Conservation (phyloP, 2,329 filamentous ascomycete genomes). For the Coniella lustricola region DNA sequence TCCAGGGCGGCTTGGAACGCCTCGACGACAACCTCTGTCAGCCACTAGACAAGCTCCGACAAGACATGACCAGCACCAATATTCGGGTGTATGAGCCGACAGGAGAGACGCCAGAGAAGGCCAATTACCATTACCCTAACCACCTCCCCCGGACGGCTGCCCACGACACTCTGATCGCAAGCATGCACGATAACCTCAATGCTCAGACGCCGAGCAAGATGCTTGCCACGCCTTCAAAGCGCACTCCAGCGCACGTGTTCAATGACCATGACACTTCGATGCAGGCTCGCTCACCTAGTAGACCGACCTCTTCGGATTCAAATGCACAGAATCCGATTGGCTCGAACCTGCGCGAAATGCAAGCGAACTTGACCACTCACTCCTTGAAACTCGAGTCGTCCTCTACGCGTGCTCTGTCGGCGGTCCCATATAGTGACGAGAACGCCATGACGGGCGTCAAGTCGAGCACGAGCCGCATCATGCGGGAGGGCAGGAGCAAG, state of each 20-base stretch:
- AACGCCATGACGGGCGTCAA: conserved; percentile 42
- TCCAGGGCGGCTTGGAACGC: conserved; percentile 55
- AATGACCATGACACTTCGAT: conserved; percentile 19
- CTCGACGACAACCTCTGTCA: conserved; percentile 55
- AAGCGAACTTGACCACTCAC: conserved; percentile 38
- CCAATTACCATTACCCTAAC: conserved; percentile 72
- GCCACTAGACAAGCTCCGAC: conserved; percentile 64
- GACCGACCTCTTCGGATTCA: conserved; percentile 20
- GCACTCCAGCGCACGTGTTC: conserved; percentile 20
- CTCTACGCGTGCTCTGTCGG: conserved; percentile 34
- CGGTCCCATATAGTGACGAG: conserved; percentile 27
- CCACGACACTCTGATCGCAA: conserved; percentile 38
- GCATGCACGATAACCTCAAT: conserved; percentile 20
- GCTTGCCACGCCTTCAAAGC: conserved; percentile 27
- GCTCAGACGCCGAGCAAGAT: conserved; percentile 8
- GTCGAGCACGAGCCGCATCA: conserved; percentile 31
- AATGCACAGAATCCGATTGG: conserved; percentile 26
- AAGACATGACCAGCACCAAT: conserved; percentile 55
- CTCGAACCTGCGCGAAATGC: conserved; percentile 48
- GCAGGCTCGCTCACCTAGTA: conserved; percentile 18
- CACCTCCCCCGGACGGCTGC: conserved; percentile 65
- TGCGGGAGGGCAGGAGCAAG: conserved; percentile 28
- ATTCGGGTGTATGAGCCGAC: conserved; percentile 80
- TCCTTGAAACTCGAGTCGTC: conserved; percentile 35
- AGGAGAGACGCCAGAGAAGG: conserved; percentile 77